phyloP scores from a whole-genome alignment of 2,329 filamentous ascomycete genomes.

The Aureobasidium sp. region DNA sequence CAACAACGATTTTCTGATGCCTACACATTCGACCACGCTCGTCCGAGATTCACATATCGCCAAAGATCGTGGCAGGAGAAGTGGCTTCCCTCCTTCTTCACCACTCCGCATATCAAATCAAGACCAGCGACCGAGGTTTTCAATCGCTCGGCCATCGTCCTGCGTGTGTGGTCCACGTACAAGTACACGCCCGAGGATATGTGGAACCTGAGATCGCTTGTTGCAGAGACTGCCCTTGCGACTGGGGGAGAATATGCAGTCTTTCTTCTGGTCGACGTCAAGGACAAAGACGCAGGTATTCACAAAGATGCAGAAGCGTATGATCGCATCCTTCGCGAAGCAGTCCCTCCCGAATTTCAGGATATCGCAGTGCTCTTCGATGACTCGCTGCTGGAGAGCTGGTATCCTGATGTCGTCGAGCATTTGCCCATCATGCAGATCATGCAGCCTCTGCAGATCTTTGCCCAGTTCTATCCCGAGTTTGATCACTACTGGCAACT shows the following conservation, averaged over 20 bases:
- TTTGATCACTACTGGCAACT: constrained; percentile 75
- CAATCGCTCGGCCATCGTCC: constrained; percentile 29
- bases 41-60: constrained; percentile 31
- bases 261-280: constrained; percentile 39
- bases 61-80: constrained; percentile 10
- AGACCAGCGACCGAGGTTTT: neutral
- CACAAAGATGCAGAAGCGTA: constrained; percentile 53
- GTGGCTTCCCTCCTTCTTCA: constrained; percentile 4
- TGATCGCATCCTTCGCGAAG: constrained; percentile 50
- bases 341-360: constrained; percentile 61
- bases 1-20: constrained; percentile 46
- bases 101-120: neutral
- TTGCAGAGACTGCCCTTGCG: constrained; percentile 36
- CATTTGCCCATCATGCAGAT: constrained; percentile 50
- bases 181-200: constrained; percentile 38
- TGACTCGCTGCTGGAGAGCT: constrained; percentile 43
- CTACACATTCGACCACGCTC: constrained; percentile 18
- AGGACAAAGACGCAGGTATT: constrained; percentile 48
- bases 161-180: constrained; percentile 39
- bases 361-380: constrained; percentile 68
- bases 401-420: constrained; percentile 39
- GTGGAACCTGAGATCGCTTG: constrained; percentile 36
- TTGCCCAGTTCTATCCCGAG: constrained; percentile 65
- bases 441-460: constrained; percentile 61
- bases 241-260: constrained; percentile 38